phyloP scores from a whole-genome alignment of 2,329 filamentous ascomycete species.

The Monilinia laxa region DNA sequence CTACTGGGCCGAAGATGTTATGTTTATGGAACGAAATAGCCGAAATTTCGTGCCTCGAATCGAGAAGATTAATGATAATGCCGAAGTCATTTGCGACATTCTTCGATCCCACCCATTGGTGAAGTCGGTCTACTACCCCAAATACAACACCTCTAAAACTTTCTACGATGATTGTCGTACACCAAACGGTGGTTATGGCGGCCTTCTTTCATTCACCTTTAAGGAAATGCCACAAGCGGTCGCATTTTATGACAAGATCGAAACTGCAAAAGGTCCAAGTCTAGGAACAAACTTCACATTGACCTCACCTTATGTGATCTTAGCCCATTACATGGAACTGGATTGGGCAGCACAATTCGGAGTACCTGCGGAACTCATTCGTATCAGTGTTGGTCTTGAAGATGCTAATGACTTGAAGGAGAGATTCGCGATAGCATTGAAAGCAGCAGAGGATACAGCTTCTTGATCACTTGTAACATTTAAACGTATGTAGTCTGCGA shows the following conservation, averaged over 20 bases:
- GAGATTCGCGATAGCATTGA: constrained; percentile 68
- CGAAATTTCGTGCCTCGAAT: constrained; percentile 85
- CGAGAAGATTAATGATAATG: constrained; percentile 79
- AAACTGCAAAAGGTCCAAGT: constrained; percentile 91
- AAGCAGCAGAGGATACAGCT: constrained; percentile 47
- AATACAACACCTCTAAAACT: constrained; percentile 64
- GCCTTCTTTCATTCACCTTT: constrained; percentile 83
- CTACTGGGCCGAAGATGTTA: constrained; percentile 89
- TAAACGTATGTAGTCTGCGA: constrained; percentile 2
- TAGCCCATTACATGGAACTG: constrained; percentile 89
- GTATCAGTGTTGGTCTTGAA: constrained; percentile 89
- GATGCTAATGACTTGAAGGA: constrained; percentile 64
- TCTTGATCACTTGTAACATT: constrained; percentile 21
- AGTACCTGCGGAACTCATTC: constrained; percentile 75
- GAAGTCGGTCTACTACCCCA: constrained; percentile 84
- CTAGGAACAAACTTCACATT: constrained; percentile 96
- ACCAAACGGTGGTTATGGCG: constrained; percentile 80
- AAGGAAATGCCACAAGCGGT: constrained; percentile 67
- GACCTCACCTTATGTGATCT: constrained; percentile 82
- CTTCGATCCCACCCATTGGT: constrained; percentile 62
- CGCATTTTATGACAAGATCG: constrained; percentile 79
- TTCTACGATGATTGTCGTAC: constrained; percentile 79
- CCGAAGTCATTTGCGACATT: constrained; percentile 77
- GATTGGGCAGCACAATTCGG: constrained; percentile 86
- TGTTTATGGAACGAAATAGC: constrained; percentile 96